Conservation (phyloP, 352 stramenopile genomes). For the Stephanocyclus meneghinianus region DNA sequence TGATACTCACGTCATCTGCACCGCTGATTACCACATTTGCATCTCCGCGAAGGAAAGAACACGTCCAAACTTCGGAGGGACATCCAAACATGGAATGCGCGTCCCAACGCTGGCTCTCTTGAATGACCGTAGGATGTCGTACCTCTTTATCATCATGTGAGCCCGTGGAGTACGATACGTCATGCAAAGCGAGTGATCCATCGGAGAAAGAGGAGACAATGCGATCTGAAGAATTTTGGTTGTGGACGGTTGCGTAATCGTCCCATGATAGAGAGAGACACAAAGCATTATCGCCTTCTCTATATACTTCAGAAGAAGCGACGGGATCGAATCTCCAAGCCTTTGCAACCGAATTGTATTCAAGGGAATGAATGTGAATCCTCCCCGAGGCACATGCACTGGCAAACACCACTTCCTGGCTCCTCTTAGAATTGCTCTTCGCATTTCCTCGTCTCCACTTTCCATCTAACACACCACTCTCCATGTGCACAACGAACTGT, state of each 20-base stretch:
- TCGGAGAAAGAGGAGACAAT: slow-evolving; percentile 80
- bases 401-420: slow-evolving; percentile 51
- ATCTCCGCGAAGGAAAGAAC: slow-evolving; percentile 51
- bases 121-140: slow-evolving; percentile 1
- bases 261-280: slow-evolving; percentile 57
- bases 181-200: slow-evolving; percentile 65
- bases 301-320: slow-evolving; percentile 38
- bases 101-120: slow-evolving; percentile 57
- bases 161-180: slow-evolving; percentile 37
- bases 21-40: slow-evolving; percentile 63
- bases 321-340: slow-evolving; percentile 51
- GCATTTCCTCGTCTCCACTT: slow-evolving; percentile 57
- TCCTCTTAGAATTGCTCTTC: background rate
- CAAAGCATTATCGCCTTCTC: slow-evolving; percentile 13
- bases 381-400: slow-evolving; percentile 69
- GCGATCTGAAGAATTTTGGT: slow-evolving; percentile 11
- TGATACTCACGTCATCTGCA: slow-evolving; percentile 67
- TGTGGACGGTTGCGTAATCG: background rate
- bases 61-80: slow-evolving; percentile 79
- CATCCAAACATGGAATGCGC: slow-evolving; percentile 76
- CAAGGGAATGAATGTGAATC: slow-evolving; percentile 54
- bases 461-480: slow-evolving; percentile 73
- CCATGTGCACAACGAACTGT: slow-evolving; percentile 19
- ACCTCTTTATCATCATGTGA: slow-evolving; percentile 2
- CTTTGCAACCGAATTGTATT: background rate